Base-by-base conservation (phyloP, 176 grass and related monocot genomes). In the Juncus inflexus region DNA sequence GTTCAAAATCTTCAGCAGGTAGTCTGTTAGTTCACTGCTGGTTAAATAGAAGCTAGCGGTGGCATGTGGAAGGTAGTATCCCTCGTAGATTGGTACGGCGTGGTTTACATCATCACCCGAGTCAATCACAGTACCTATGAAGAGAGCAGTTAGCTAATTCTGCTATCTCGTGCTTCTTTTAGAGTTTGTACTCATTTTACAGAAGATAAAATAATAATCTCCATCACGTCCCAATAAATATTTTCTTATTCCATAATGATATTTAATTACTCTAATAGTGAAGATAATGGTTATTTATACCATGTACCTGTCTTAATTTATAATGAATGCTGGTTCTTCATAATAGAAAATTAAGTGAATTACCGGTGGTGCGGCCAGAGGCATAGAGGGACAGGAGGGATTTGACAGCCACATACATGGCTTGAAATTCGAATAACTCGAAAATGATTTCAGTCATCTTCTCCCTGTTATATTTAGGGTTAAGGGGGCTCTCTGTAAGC, bases 361-460 rank as follows among this genome's bases (percentile, higher is more conserved):
- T 54, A 67, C 67, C 67, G 52, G 67, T 71, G 14, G 67, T 71
- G 42, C 54, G 54, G 52, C 67, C 90, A 88, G 84, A 88, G 19
- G 90, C 84, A 38, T 94, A 94, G 37, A 94, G 90, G 49, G 90
- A 94, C 75, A 87, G 65, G 5, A 87, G 79, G 0, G 84, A 79
- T 64, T 87, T 79, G 64, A 87, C 83, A 67, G 84, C 84, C 3
- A 87, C 84, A 35, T 87, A 87, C 79, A 83, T 87, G 70, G 84
- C 79, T 12, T 79, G 84, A 16, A 75, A 54, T 51, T 83, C 78
- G 84, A 87, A 87, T 4, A 75, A 83, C 60, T 87, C 84, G 42
- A 87, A 87, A 79, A 87, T 87, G 79, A 87, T 87, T 75, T 87
- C 79, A 45, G 84, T 87, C 84, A 87, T 87, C 74, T 87, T 87